These are phyloP conservation scores for Acanthamoeba triangularis DNA, from an alignment of 208 protist genomes.

Conservation along the genomic window DNA sequence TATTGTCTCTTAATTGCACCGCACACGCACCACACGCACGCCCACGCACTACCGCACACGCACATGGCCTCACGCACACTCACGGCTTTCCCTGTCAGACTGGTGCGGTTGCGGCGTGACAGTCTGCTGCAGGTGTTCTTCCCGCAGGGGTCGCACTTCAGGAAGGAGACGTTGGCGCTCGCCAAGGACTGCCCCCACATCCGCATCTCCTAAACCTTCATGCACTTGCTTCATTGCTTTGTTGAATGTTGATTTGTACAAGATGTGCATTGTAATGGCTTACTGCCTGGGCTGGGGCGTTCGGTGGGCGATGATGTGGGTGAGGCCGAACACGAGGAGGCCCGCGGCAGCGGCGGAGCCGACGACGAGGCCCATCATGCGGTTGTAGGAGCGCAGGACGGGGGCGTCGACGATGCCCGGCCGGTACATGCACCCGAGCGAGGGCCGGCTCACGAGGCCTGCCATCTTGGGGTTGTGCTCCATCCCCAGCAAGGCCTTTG, in stretches of 20 bases:
- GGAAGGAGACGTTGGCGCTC: background rate
- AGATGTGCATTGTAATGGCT: background rate
- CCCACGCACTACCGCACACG: too few relatives aligned
- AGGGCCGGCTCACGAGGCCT: background rate
- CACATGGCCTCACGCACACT: too few relatives aligned
- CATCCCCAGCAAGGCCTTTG: background rate
- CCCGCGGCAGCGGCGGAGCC: background rate
- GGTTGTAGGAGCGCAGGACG: conserved; percentile 5
- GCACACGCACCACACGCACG: too few relatives aligned
- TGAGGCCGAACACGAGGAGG: background rate
- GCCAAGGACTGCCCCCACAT: background rate
- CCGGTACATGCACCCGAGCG: conserved; percentile 15
- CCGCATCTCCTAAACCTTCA: background rate
- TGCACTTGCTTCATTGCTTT: too few relatives aligned
- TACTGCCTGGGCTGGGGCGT: too few relatives aligned
- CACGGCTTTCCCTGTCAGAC: background rate
- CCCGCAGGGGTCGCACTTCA: background rate
- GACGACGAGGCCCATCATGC: conserved; percentile 19
- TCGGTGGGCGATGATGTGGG: background rate
- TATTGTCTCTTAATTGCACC: background rate
- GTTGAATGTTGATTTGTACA: background rate
- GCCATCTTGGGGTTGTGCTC: background rate
- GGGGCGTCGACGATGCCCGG: conserved; percentile 3
- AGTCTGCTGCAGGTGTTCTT: background rate
- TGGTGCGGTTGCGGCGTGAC: background rate